phyloP scores from a whole-genome alignment of 1,284 basidiomycete genomes.

The Fomitopsis schrenkii region DNA sequence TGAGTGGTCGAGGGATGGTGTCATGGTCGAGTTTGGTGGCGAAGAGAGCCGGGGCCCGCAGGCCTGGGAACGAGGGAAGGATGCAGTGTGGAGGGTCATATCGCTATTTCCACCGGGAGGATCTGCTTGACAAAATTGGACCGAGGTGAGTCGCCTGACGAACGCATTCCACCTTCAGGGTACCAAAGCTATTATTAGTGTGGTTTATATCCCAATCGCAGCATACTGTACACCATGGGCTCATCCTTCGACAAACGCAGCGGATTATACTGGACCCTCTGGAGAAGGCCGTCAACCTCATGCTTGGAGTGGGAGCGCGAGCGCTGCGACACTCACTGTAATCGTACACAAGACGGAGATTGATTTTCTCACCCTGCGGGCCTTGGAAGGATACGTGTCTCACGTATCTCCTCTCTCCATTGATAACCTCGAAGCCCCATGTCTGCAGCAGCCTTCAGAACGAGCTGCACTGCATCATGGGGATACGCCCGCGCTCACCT shows the following conservation, averaged over 20 bases:
- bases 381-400: constrained; percentile 67
- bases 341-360: constrained; percentile 61
- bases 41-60: constrained; percentile 70
- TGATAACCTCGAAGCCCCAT: constrained; percentile 67
- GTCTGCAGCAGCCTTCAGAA: constrained; percentile 34
- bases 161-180: constrained; percentile 10
- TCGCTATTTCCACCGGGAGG: constrained; percentile 53
- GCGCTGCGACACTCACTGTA: constrained; percentile 39
- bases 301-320: background rate
- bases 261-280: constrained; percentile 2
- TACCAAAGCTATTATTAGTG: constrained; percentile 4
- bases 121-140: background rate
- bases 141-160: constrained; percentile 6
- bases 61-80: constrained; percentile 82
- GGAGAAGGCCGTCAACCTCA: background rate
- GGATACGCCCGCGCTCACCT: constrained; percentile 23
- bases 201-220: background rate
- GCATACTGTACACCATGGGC: background rate
- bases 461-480: background rate
- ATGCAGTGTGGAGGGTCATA: constrained; percentile 71
- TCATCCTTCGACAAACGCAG: background rate
- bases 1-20: constrained; percentile 78
- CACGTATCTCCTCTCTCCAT: constrained; percentile 56
- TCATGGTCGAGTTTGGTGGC: constrained; percentile 83
- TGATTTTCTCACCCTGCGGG: constrained; percentile 52